phyloP scores from a whole-genome alignment of 1,284 basidiomycete genomes.

The Ustilago nuda region DNA sequence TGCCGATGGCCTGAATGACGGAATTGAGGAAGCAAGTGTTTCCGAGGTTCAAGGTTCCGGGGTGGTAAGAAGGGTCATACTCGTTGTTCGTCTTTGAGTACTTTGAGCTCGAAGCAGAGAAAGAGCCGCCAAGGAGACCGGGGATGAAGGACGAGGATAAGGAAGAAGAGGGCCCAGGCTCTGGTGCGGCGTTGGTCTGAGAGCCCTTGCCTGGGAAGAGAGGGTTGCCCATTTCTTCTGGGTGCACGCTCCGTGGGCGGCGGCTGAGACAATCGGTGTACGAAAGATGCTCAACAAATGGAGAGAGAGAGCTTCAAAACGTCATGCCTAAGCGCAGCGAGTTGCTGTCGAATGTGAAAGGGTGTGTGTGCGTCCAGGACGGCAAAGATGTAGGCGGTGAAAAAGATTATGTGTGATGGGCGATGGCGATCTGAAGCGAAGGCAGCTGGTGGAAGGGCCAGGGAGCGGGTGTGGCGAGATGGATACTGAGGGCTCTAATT shows the following conservation, averaged over 20 bases:
- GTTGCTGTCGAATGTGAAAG: not conserved
- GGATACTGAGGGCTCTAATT: not conserved
- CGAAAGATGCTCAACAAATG: too few relatives aligned
- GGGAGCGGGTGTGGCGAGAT: not conserved
- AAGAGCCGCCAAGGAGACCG: conserved; percentile 75
- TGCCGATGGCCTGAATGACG: conserved; percentile 80
- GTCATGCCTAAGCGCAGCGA: not conserved
- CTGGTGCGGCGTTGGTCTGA: conserved; percentile 75
- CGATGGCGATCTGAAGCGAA: not conserved
- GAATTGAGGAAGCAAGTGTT: conserved; percentile 95
- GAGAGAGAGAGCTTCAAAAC: not conserved
- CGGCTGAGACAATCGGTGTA: not conserved
- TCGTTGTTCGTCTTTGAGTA: conserved; percentile 71
- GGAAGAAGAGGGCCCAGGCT: conserved; percentile 7
- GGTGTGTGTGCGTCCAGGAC: not conserved
- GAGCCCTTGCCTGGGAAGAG: conserved; percentile 52
- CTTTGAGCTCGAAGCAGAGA: conserved; percentile 87
- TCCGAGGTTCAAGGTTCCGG: conserved; percentile 84
- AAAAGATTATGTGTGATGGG: not conserved
- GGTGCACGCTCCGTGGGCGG: too few relatives aligned
- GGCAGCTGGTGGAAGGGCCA: not conserved
- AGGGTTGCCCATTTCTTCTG: conserved; percentile 30
- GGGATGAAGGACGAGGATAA: conserved; percentile 14
- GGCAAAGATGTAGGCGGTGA: not conserved
- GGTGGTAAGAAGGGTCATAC: conserved; percentile 54